Evolutionary conservation across 352 stramenopile species (phyloP), one percentile per base, ranked within the genome.

Genomic region (Phytophthora sojae): DNA sequence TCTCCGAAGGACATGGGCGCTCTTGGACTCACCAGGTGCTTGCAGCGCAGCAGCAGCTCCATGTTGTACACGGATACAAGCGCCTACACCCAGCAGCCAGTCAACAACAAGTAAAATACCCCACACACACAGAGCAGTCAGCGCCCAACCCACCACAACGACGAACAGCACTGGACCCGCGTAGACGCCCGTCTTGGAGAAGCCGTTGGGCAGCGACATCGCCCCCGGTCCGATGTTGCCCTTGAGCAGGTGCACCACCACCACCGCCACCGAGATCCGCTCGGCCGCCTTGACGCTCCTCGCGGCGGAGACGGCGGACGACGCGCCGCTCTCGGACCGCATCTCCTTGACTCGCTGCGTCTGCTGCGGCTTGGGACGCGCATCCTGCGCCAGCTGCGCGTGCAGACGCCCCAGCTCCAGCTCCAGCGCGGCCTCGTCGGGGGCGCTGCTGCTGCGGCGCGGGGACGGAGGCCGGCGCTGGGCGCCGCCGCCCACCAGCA

Each of bases 11-110:
- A 91, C 75, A 91, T 87, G 47, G 71, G 69, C 11, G 65, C 63
- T 4, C 79, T 80, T 3, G 86, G 84, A 29, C 74, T 88, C 63
- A 95, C 77, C 9, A 78, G 56, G 4, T 77, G 71, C 66, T 95
- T 95, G 73, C 85, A 93, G 15, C 79, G 73, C 5, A 94, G 72
- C 64, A 93, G 66, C 60, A 95, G 62, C 44, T 94, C 80, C 88
- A 95, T 95, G 60, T 95, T 95, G 81, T 95, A 95, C 63, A 87
- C 86, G 4, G 82, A 94, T 53, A 91, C 74, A 14, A 93, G 71
- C 21, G 86, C 87, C 82, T 92, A 65, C 35, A 49, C 15, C 29
- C 26, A 37, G 3, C 26, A 37, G 4, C 25, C 32, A 21, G 32
- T 35, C 30, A 53, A 4, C n/a, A 32, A 19, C 39, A 47, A 39